Conservation (phyloP, 2,329 filamentous ascomycete genomes). For the Xylaria sp. region DNA sequence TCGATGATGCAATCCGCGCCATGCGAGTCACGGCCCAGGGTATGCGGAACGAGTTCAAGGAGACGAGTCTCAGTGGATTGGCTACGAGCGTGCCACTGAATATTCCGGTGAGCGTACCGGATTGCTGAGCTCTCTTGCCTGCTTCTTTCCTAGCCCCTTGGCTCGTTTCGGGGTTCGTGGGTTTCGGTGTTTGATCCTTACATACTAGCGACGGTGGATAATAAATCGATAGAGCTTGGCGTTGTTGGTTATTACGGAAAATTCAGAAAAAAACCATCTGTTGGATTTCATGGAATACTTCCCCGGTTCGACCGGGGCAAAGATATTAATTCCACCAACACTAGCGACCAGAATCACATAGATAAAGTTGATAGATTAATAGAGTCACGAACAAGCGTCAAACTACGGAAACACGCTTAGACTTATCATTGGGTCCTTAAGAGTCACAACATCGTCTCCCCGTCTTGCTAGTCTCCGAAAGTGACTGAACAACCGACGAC, state of each 20-base stretch:
- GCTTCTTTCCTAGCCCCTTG: not conserved
- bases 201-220: constrained; percentile 1
- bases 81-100: constrained; percentile 63
- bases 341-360: constrained; percentile 7
- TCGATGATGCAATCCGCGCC: constrained; percentile 62
- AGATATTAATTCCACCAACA: not conserved
- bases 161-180: not conserved
- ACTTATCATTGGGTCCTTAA: not conserved
- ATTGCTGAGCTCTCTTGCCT: constrained; percentile 52
- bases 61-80: constrained; percentile 62
- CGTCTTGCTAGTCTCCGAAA: not conserved
- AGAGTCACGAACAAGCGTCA: constrained; percentile 4
- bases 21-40: constrained; percentile 63
- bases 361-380: constrained; percentile 15
- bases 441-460: constrained; percentile 18
- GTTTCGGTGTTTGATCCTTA: not conserved
- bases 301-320: not conserved
- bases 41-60: constrained; percentile 65
- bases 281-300: constrained; percentile 1
- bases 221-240: constrained; percentile 17
- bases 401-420: not conserved
- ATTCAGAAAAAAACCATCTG: not conserved
- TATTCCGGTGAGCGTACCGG: constrained; percentile 64
- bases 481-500: not conserved
- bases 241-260: constrained; percentile 18